phyloP scores from a whole-genome alignment of 495 filamentous ascomycete genomes.

The Cudoniella acicularis region DNA sequence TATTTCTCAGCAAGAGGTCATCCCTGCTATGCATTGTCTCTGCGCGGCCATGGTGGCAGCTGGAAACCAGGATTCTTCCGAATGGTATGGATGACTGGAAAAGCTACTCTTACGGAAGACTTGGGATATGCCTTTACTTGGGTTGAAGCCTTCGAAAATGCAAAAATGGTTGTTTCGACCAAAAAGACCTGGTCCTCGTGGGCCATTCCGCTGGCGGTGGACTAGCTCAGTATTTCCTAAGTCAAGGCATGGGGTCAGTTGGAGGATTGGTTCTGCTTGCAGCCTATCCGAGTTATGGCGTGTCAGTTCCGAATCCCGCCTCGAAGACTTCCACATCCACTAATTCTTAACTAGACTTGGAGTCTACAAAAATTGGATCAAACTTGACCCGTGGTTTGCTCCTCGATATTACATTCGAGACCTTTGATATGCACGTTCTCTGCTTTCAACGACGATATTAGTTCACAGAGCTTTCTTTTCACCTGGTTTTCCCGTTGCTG shows the following conservation, averaged over 20 bases:
- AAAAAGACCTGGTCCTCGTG: constrained; percentile 36
- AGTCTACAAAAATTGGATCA: constrained; percentile 42
- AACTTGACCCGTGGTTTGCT: constrained; percentile 38
- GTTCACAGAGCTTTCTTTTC: constrained; percentile 42
- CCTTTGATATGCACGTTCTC: constrained; percentile 41
- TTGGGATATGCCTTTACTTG: constrained; percentile 33
- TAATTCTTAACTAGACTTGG: constrained; percentile 23
- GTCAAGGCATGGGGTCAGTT: constrained; percentile 31
- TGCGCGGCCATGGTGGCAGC: constrained; percentile 47
- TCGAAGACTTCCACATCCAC: neutral
- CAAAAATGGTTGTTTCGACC: constrained; percentile 9
- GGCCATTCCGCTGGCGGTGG: constrained; percentile 46
- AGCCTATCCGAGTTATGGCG: constrained; percentile 39
- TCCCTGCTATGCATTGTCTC: constrained; percentile 45
- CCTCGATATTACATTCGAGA: constrained; percentile 39
- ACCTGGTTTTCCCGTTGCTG: constrained; percentile 20
- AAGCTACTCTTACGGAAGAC: constrained; percentile 39
- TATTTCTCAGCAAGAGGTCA: constrained; percentile 36
- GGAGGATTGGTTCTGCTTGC: constrained; percentile 37
- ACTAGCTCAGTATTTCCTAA: constrained; percentile 41
- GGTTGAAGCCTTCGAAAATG: constrained; percentile 24
- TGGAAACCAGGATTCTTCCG: constrained; percentile 38
- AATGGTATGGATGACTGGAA: constrained; percentile 35
- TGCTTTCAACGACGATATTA: constrained; percentile 39
- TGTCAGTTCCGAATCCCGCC: constrained; percentile 31